Base-by-base conservation (phyloP, 2,329 filamentous ascomycete species). In the Cladosporium halotolerans region DNA sequence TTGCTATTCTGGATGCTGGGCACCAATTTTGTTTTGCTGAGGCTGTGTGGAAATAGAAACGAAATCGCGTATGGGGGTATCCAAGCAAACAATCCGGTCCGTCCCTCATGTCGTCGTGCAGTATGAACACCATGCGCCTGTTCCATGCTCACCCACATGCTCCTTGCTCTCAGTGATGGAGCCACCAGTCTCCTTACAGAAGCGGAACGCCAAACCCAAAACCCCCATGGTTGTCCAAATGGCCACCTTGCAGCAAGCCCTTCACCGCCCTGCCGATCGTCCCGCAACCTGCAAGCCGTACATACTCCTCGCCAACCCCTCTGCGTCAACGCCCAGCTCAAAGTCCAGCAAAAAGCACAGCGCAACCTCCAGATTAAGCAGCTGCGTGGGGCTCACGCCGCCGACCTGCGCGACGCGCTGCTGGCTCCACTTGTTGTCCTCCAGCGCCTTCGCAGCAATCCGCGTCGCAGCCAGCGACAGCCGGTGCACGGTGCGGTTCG, bases 371-470 rank as follows among this genome's bases (percentile, higher is more conserved):
- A 97, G 73, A 55, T 87, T 80, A 39, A 87, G 86, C 48, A 99
- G 78, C 71, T 97, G 90, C 14, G 76, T 74, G 66, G 88, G 86
- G 64, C 82, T 88, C 13, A 97, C 89, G 14, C 92, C 92, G 40
- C 93, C 92, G 1, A 97, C 91, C 59, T 85, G 86, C 14, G 92
- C 85, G 60, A 96, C 84, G 52, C 89, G 86, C 55, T 79, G 79
- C 72, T 96, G 92, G 8, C 88, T 82, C 72, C 95, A 96, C 61
- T 85, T 88, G 51, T 92, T 79, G 68, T 97, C 92, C 70, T 99
- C 92, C n/a, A 96, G 74, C 0, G 89, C 88, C 73, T 97, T 99
- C 81, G 91, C 93, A 11, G 92, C 90, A 3, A 96, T 88, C 34
- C 91, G 78, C 50, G 96, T 76, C 6, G 87, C 88, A 0, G 89